Evolutionary conservation across 768 basidiomycete species (phyloP), one percentile per base, ranked within the genome.

Genomic region (Suillus fuscotomentosus): DNA sequence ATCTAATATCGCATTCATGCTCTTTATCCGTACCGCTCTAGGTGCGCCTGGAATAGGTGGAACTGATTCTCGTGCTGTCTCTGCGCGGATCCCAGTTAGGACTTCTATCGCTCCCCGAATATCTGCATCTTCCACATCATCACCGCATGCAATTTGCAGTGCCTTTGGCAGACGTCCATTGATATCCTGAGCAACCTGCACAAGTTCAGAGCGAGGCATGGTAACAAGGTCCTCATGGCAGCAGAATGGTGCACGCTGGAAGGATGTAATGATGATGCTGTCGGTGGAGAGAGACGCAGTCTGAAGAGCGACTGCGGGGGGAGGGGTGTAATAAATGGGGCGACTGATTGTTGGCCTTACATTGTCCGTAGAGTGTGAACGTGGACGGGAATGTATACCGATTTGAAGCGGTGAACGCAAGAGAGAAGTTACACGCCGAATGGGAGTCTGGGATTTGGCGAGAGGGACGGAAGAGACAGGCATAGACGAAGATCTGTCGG

Each of bases 191-290:
- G 87, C 89, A 17, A 88, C 88, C 1, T 63, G 72, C 54, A 86
- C 70, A 51, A 92, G 84, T 64, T 84, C 78, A 1, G 72, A 53
- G 48, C 83, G 84, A 4, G 82, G 69, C 90, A 92, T 90, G 1
- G 83, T 81, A 61, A 90, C 70, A 48, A 91, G 81, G 67, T 92
- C 89, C 65, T 89, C 88, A 70, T 92, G 88, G 73, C 88, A 90
- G 75, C 87, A 88, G 76, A 91, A 92, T 0, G 89, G 89, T 11
- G 83, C 77, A 27, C 73, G 74, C 48, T 81, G 77, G 14, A 91
- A 79, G 7, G 88, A 81, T 0, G 87, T 90, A 72, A 91, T 84
- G 45, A 90, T 79, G 48, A 91, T 77, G 9, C 84, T 85, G 67
- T 86, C 83, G 2, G 82, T 75, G 17, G 73, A 70, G 64, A 70